Base-by-base conservation (phyloP, 345 rosid genomes). In the Eucalyptus paniculata region DNA sequence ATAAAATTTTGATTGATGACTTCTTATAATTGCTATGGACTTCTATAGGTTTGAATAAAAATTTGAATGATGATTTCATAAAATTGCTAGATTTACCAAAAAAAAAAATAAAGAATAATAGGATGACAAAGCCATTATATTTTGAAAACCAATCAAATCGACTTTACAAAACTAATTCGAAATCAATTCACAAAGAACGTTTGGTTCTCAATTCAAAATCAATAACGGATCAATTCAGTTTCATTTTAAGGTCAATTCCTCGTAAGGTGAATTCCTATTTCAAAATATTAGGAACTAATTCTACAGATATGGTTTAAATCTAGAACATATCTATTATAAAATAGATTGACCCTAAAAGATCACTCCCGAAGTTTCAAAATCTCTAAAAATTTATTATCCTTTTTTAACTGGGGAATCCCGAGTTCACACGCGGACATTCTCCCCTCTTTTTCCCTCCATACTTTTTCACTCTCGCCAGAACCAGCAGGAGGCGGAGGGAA, bases 141-240 rank as follows among this genome's bases (percentile, higher is more conserved):
- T 14, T n/a, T 30, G 10, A 30, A n/a, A 65, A 2, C 34, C 37
- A 8, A 65, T 3, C 2, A 53, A 3, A 60, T 53, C 2, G 11
- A 21, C 0, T 53, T 53, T 53, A 53, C 2, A 53, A 53, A 23
- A 10, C 0, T 28, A 21, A 21, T 54, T 54, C 28, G 2, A 54
- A 54, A 54, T 1, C 3, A 23, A n/a, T 67, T 67, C 9, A 67
- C 0, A n/a, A 67, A 1, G 0, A 3, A 5, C 0, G 6, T 5
- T 8, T 21, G 4, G 0, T 32, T 67, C 2, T 32, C 2, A 3
- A 67, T 32, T 62, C 17, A 12, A 62, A 62, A 62, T 62, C 21
- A 13, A 6, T 30, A 13, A 60, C 2, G 0, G 16, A 28, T 30
- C 1, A 14, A 2, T 62, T 62, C 0, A 3, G 1, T 30, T 13